Evolutionary conservation across 2,329 filamentous ascomycete species (phyloP), one percentile per base, ranked within the genome.

Genomic region (Talaromyces sp.): DNA sequence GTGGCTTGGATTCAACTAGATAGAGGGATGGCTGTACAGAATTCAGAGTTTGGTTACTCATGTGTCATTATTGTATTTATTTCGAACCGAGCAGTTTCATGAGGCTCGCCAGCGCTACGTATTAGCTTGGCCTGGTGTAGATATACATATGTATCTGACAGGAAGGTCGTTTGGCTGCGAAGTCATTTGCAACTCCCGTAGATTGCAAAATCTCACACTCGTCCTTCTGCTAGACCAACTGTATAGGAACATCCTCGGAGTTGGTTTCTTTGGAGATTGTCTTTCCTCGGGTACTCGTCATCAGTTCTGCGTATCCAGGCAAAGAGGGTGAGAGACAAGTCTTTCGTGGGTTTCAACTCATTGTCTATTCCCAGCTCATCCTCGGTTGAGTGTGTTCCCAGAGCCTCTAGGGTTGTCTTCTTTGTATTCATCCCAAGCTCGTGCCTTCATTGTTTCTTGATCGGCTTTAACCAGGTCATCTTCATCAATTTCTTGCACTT

Each of bases 401-500:
- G 78, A 77, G 19, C 79, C 79, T 76, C 88, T 91, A 1, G 91
- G 90, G 72, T 99, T 97, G 2, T 88, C 86, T 74, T 99, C 94
- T 27, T 84, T 88, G 72, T 88, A 99, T 71, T 99, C 93, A 75
- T 99, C 94, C 94, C 94, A 99, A 62, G 88, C 88, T 62, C 94
- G 82, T 31, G 92, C 92, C 78, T 97, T 99, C 83, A 94, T 88
- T 4, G 90, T 97, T 76, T 93, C 94, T 58, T 84, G 85, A 72
- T 99, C 94, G 6, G 88, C 90, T 69, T 88, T 90, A n/a, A 92
- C 90, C 63, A 90, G 77, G 71, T 97, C 85, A 72, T 99, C 94
- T 78, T 97, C 94, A 71, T 99, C 90, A 6, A 90, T 84, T 72
- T 91, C 87, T 1, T 87, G 84, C 17, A 83, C 85, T 66, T 87